Evolutionary conservation across 176 grass and related monocot species (phyloP).

Genomic region (Pharus latifolius): DNA sequence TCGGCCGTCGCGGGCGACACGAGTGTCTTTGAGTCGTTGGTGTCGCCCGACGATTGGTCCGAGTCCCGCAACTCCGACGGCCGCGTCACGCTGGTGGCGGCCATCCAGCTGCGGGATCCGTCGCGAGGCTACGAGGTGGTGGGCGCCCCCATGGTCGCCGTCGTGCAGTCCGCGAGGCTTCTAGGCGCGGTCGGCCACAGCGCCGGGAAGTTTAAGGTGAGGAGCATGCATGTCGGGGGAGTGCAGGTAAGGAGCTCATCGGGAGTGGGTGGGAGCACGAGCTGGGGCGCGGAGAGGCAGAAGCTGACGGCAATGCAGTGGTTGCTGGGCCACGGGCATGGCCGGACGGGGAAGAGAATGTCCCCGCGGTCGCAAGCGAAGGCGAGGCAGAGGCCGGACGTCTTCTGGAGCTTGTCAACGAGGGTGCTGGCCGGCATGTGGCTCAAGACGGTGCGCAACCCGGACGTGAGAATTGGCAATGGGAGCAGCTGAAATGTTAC

Average conservation of each 20-base stretch:
- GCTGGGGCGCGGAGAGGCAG: slow-evolving; percentile 59
- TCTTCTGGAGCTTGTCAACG: slow-evolving; percentile 78
- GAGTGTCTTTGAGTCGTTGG: slow-evolving; percentile 40
- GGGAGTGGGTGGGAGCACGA: slow-evolving; percentile 12
- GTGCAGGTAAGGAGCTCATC: slow-evolving; percentile 34
- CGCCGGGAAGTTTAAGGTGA: slow-evolving; percentile 52
- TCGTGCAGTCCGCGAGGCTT: slow-evolving; percentile 43
- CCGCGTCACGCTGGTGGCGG: slow-evolving; percentile 31
- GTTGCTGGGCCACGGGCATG: slow-evolving; percentile 40
- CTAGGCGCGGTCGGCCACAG: slow-evolving; percentile 10
- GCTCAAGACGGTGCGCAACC: slow-evolving; percentile 78
- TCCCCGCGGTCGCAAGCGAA: background rate
- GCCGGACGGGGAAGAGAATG: slow-evolving; percentile 28
- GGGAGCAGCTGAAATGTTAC: background rate
- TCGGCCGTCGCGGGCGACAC: slow-evolving; percentile 2
- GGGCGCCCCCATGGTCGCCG: slow-evolving; percentile 70
- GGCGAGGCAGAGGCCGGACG: slow-evolving; percentile 33
- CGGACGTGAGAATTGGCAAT: slow-evolving; percentile 45
- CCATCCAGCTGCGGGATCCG: slow-evolving; percentile 70
- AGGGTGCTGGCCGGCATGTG: slow-evolving; percentile 78
- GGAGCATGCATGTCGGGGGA: slow-evolving; percentile 71
- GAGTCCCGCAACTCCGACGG: slow-evolving; percentile 12
- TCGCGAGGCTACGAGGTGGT: slow-evolving; percentile 63
- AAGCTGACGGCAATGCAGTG: slow-evolving; percentile 83
- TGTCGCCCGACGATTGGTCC: slow-evolving; percentile 38